Base-by-base conservation (phyloP, 164 flowering plant species). In the Protea cynaroides region DNA sequence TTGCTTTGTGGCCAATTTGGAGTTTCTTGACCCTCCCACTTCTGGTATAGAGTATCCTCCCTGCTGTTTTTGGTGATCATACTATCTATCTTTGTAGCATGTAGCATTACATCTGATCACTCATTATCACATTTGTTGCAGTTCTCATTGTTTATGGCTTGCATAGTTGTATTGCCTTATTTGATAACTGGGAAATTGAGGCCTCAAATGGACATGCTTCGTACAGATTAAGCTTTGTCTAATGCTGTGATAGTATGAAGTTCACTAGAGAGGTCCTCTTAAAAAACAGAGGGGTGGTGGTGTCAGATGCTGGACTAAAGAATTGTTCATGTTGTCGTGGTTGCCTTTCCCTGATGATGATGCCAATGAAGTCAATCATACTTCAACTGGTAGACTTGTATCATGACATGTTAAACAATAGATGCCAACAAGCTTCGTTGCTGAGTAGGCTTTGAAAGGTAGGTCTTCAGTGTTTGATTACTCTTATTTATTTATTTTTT, bases 1-100 rank as follows among this genome's bases (percentile, higher is more conserved):
- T 80, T 77, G 89, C 98, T 62, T 65, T 92, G 72, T 92, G 96
- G 98, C 96, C 98, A 54, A 84, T 92, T 37, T 92, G 98, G 98
- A 77, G 90, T 72, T 83, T 89, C 81, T 74, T 92, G 81, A 83
- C 93, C 61, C 80, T 92, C 43, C 98, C 95, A 70, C 88, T 92
- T 72, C 78, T 92, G 88, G 98, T 92, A 86, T 11, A 87, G 96
- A n/a, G n/a, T n/a, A n/a, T n/a, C n/a, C n/a, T 89, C 84, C 8
- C 9, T 67, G 55, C 59, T 58, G 36, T 56, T 62, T 56, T 21
- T 52, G 13, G 56, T 21, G 14, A 36, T 60, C 15, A 25, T 59
- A 49, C 51, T 15, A 12, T n/a, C n/a, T n/a, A 43, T n/a, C 52
- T 54, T 29, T 69, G 34, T 29, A 29, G 12, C 37, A 62, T 9